Base-by-base conservation (phyloP, 805 yeast species). In the Torulaspora maleeae region DNA sequence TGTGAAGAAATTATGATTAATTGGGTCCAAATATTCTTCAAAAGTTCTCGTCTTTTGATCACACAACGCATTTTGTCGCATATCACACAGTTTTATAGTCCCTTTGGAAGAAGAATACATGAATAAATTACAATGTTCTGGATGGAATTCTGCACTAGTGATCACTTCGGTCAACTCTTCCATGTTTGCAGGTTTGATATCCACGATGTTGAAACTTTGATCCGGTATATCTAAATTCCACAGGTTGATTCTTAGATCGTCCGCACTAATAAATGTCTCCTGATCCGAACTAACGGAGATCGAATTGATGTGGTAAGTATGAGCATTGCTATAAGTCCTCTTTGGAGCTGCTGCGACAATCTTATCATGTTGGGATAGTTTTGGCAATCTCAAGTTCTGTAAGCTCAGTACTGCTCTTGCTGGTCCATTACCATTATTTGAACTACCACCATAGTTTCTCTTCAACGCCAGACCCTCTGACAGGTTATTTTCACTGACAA, bases 161-260 rank as follows among this genome's bases (percentile, higher is more conserved):
- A 93, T 91, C 42, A 93, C 99, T 68, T 93, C 99, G 8, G 99
- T 91, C 58, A 93, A 77, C 70, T 93, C 99, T 72, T 93, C 99
- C 99, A 93, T 95, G 68, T 89, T 89, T 5, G 89, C 86, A 8
- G 99, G 99, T 66, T 95, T 89, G 61, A 93, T 93, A 69, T 93
- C 99, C 47, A 93, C 98, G 54, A 93, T 93, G 67, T 93, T 95
- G 70, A 93, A 93, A 58, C 90, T 80, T 70, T 91, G 96, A 68
- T 91, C 96, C 16, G 96, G 88, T 56, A 89, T 86, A 44, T 87
- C 89, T 55, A 90, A 74, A 67, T 91, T 90, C 99, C 99, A 93
- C 53, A 93, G 72, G 67, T 93, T 93, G 62, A 93, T 84, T 63
- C 99, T 79, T 63, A 93, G 77, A 69, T 93, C 99, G 70, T 93